Conservation (phyloP, 805 yeast species). For the Scheffersomyces spartinae region DNA sequence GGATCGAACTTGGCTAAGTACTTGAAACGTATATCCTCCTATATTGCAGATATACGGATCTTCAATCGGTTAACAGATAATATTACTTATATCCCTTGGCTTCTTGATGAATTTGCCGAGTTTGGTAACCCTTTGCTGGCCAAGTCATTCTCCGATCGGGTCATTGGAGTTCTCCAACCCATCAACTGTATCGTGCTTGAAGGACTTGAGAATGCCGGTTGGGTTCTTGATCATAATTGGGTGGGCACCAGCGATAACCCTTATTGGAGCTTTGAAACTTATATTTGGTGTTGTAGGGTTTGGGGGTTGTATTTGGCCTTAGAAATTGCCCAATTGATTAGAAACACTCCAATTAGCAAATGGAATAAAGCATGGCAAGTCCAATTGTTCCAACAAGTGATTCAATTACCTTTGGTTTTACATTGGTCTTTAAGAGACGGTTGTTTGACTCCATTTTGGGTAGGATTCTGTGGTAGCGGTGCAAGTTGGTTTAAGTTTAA, state of each 20-base stretch:
- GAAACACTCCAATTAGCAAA: conserved; percentile 27
- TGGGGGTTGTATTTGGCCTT: conserved; percentile 31
- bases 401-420: conserved; percentile 30
- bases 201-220: conserved; percentile 31
- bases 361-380: conserved; percentile 26
- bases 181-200: conserved; percentile 29
- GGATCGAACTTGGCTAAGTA: conserved; percentile 19
- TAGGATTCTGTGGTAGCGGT: conserved; percentile 32
- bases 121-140: conserved; percentile 13
- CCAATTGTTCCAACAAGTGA: conserved; percentile 21
- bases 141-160: conserved; percentile 17
- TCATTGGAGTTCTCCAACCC: conserved; percentile 26
- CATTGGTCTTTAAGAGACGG: conserved; percentile 36
- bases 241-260: conserved; percentile 27
- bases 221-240: conserved; percentile 36
- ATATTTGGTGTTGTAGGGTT: conserved; percentile 32
- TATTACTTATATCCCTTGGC: conserved; percentile 34
- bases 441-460: conserved; percentile 36
- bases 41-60: conserved; percentile 29
- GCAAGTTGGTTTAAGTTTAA: conserved; percentile 33
- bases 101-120: conserved; percentile 25
- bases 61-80: conserved; percentile 30
- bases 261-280: conserved; percentile 31
- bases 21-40: conserved; percentile 22
- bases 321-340: conserved; percentile 27